These are phyloP conservation scores for Fragaria nilgerrensis DNA, from an alignment of 306 rosid species.

Conservation along the genomic window DNA sequence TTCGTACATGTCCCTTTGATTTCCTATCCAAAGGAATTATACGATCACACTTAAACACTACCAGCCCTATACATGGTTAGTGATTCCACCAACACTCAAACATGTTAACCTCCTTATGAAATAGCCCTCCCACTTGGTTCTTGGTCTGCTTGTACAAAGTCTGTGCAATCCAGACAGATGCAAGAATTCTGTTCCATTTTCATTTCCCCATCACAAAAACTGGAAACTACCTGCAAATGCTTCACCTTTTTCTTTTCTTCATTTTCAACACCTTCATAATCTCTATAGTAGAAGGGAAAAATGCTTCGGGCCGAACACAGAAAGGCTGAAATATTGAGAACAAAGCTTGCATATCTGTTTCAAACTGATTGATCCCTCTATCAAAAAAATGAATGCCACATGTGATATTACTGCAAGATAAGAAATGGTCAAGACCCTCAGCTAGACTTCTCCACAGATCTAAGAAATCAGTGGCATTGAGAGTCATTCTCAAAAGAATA, in stretches of 20 bases:
- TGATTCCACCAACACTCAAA: not conserved
- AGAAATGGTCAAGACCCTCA: conserved; percentile 68
- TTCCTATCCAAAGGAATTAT: not conserved
- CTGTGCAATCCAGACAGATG: conserved; percentile 25
- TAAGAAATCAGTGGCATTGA: conserved; percentile 58
- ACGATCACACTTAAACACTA: not conserved
- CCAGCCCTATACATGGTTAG: not conserved
- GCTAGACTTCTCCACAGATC: conserved; percentile 78
- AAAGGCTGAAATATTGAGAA: conserved; percentile 57
- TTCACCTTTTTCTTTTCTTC: conserved; percentile 39
- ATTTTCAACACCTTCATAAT: conserved; percentile 50
- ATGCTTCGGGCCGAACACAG: conserved; percentile 71
- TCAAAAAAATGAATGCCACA: conserved; percentile 35
- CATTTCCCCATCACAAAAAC: conserved; percentile 19
- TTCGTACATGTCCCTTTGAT: not conserved
- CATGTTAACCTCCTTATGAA: not conserved
- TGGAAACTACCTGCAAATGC: conserved; percentile 30
- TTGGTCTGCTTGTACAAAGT: not conserved
- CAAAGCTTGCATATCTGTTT: conserved; percentile 57
- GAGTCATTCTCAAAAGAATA: conserved; percentile 37
- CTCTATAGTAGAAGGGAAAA: conserved; percentile 55
- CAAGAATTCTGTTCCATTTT: conserved; percentile 24
- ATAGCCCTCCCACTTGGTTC: not conserved
- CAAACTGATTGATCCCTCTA: conserved; percentile 43
- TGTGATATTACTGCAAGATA: conserved; percentile 38